phyloP scores from a whole-genome alignment of 192 early-diverging fungal species.

The Powellomyces hirtus region DNA sequence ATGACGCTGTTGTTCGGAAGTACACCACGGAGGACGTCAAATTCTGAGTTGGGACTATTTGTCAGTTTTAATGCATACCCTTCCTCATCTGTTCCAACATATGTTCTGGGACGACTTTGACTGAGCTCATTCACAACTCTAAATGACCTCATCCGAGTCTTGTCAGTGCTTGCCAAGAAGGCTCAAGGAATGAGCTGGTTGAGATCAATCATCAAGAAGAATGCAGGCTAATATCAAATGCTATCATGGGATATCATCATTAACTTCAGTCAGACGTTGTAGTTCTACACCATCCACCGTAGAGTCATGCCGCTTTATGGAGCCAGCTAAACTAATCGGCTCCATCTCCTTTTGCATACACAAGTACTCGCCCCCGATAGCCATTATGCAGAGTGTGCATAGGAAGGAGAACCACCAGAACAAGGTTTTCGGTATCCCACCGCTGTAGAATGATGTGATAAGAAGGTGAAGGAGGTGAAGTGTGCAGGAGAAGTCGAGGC shows the following conservation, averaged over 20 bases:
- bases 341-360: conserved; percentile 81
- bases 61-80: too few relatives aligned
- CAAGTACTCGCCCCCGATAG: conserved; percentile 74
- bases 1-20: conserved; percentile 36
- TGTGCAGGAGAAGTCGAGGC: conserved; percentile 76
- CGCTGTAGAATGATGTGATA: conserved; percentile 54
- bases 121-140: too few relatives aligned
- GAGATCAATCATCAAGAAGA: too few relatives aligned
- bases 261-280: conserved; percentile 22
- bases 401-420: conserved; percentile 69
- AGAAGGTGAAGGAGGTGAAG: conserved; percentile 68
- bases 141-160: too few relatives aligned
- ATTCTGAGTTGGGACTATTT: too few relatives aligned
- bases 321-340: conserved; percentile 51
- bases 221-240: too few relatives aligned
- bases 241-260: conserved; percentile 7
- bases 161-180: too few relatives aligned
- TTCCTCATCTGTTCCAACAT: too few relatives aligned
- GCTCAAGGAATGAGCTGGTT: too few relatives aligned
- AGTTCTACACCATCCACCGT: conserved; percentile 17
- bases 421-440: conserved; percentile 58
- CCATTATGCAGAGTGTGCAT: conserved; percentile 54
- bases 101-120: too few relatives aligned
- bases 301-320: conserved; percentile 3
- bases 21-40: conserved; percentile 25